Evolutionary conservation across 768 basidiomycete genomes (phyloP), one percentile per base, ranked within the genome.

Genomic region (Termitomyces sp.): DNA sequence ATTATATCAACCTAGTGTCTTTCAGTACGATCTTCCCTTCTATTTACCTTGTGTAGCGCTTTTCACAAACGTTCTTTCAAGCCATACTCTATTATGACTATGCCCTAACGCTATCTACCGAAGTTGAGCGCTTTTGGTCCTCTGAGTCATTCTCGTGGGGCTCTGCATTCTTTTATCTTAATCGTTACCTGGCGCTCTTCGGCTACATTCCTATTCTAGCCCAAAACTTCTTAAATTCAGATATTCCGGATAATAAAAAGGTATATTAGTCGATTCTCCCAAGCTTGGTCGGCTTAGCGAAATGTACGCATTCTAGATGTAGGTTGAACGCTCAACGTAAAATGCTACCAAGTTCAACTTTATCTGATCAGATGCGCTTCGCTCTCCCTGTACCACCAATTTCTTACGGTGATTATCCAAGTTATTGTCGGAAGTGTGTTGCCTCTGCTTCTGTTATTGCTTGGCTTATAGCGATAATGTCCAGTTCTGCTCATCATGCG

Each of bases 51-150:
- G 31, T 31, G n/a, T 13, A 49, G 29, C n/a, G n/a, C 31, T 33
- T 28, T 20, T 20, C 2, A 18, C 2, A 12, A 0, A 39, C 20
- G 39, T 22, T n/a, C 33, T 8, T 26, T 34, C 8, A 34, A 78
- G 77, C 65, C 5, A 70, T 77, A 59, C 70, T 79, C 8, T 73
- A 77, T 44, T 82, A 81, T 55, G 83, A 84, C 63, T 82, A 78
- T 55, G 24, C 72, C 9, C 66, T 83, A 53, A 84, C 82, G 0
- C 57, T 84, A 0, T 56, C 64, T 2, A 59, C 62, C 8, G 83
- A 84, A 64, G 64, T 77, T 26, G 69, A 71, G n/a, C 70, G 73
- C 6, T 80, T 77, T 65, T 83, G 83, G 82, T 60, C 39, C 12
- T 58, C 65, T 39, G 57, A 59, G 4, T 65, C 62, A 12, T 37